These are phyloP conservation scores for Sphaerulina vaccinii DNA, from an alignment of 2,329 filamentous ascomycete species.

Conservation along the genomic window DNA sequence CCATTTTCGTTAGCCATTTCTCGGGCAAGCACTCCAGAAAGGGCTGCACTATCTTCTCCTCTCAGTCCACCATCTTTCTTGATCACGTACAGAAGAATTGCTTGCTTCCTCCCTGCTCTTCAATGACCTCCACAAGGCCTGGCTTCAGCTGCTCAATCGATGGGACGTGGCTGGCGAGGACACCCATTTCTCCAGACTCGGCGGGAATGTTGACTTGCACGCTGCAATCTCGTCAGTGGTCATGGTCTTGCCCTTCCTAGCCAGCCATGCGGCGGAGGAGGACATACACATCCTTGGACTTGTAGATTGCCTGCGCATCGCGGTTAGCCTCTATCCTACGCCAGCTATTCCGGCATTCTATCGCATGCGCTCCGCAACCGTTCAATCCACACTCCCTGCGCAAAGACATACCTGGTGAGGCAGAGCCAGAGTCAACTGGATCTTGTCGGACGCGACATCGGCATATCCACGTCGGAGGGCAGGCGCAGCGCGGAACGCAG, in stretches of 20 bases:
- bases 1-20: constrained; percentile 14
- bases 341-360: not conserved
- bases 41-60: not conserved
- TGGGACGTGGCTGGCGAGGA: constrained; percentile 97
- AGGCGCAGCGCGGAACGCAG: constrained; percentile 70
- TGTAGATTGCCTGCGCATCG: constrained; percentile 61
- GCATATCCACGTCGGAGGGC: constrained; percentile 88
- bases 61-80: not conserved
- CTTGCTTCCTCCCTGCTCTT: constrained; percentile 88
- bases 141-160: constrained; percentile 99
- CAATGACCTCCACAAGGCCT: constrained; percentile 89
- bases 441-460: constrained; percentile 59
- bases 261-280: constrained; percentile 15
- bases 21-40: not conserved
- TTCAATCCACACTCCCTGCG: not conserved
- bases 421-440: constrained; percentile 96
- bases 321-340: constrained; percentile 17
- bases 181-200: constrained; percentile 98
- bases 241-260: constrained; percentile 12
- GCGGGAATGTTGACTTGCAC: constrained; percentile 99
- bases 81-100: constrained; percentile 92
- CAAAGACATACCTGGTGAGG: constrained; percentile 85
- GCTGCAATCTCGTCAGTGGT: constrained; percentile 50
- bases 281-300: constrained; percentile 68
- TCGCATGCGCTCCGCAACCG: not conserved